Conservation (phyloP, 2,329 filamentous ascomycete genomes). For the Hirsutella thompsonii region DNA sequence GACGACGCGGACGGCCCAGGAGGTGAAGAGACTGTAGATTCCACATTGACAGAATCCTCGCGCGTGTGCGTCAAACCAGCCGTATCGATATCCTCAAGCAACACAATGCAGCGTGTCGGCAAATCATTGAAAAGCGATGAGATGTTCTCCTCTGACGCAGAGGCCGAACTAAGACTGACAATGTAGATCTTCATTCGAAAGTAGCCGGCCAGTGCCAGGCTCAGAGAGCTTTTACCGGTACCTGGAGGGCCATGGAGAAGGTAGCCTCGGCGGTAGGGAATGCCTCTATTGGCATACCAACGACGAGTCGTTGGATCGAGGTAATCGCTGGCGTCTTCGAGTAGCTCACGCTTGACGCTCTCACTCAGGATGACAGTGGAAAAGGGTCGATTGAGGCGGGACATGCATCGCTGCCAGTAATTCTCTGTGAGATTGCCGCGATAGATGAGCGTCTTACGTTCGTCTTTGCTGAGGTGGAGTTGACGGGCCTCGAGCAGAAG, state of each 20-base stretch:
- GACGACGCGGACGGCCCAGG: not conserved
- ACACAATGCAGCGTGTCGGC: constrained; percentile 56
- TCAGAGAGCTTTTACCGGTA: constrained; percentile 65
- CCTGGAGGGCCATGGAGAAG: constrained; percentile 71
- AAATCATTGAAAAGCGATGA: constrained; percentile 51
- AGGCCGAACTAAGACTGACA: constrained; percentile 50
- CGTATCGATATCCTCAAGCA: constrained; percentile 66
- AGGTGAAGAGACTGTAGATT: not conserved
- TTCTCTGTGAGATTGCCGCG: constrained; percentile 38
- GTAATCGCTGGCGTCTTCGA: constrained; percentile 50
- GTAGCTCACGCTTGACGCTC: constrained; percentile 42
- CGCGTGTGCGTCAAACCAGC: constrained; percentile 54
- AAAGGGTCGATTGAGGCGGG: constrained; percentile 45
- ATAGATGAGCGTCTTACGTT: constrained; percentile 52
- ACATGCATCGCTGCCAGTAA: constrained; percentile 49
- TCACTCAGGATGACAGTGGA: constrained; percentile 54
- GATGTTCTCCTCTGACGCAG: constrained; percentile 53
- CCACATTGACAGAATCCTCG: constrained; percentile 15
- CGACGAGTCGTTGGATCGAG: constrained; percentile 47
- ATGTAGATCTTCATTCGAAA: constrained; percentile 64
- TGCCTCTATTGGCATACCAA: constrained; percentile 79
- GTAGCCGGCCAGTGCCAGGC: constrained; percentile 55
- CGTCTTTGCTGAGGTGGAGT: constrained; percentile 42
- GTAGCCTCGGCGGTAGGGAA: constrained; percentile 76
- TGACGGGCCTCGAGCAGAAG: constrained; percentile 45